These are phyloP conservation scores for Cotoneaster glaucophyllus DNA, from an alignment of 306 rosid species.

Conservation along the genomic window DNA sequence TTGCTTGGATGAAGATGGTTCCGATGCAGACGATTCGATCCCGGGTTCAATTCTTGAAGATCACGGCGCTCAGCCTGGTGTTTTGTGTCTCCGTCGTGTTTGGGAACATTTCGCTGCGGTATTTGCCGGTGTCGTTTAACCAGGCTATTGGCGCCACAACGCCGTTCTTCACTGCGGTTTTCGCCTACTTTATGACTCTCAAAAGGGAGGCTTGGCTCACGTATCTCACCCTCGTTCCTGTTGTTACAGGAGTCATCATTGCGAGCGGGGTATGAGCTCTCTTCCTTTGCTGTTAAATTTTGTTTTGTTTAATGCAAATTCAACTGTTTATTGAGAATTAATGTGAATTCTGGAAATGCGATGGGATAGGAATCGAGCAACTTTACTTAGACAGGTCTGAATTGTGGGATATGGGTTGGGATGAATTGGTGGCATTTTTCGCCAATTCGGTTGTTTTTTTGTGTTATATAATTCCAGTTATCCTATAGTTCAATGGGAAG, in stretches of 20 bases:
- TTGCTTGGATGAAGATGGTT: constrained; percentile 92
- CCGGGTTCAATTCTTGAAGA: constrained; percentile 79
- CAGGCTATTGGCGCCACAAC: constrained; percentile 98
- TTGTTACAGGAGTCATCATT: constrained; percentile 87
- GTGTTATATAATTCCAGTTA: background rate
- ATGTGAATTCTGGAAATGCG: background rate
- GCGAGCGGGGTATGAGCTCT: constrained; percentile 83
- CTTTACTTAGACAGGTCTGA: background rate
- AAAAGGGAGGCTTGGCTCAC: constrained; percentile 98
- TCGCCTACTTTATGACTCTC: constrained; percentile 80
- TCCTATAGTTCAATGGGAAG: constrained; percentile 8
- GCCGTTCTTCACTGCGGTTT: constrained; percentile 92
- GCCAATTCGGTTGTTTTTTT: background rate
- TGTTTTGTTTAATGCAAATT: background rate
- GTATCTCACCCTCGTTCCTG: constrained; percentile 82
- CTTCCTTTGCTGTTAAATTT: background rate
- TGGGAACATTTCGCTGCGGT: constrained; percentile 84
- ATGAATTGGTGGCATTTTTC: background rate
- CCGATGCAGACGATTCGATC: constrained; percentile 95
- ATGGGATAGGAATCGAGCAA: background rate
- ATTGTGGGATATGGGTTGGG: background rate
- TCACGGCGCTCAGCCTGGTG: constrained; percentile 69
- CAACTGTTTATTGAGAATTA: background rate
- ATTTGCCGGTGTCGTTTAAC: constrained; percentile 83
- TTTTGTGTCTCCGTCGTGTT: constrained; percentile 94